A percentile compares a stretch with the other conserved stretches of the same genome.
Conservation (phyloP, 169 alveolate genomes). For the Eimeria necatrix region DNA sequence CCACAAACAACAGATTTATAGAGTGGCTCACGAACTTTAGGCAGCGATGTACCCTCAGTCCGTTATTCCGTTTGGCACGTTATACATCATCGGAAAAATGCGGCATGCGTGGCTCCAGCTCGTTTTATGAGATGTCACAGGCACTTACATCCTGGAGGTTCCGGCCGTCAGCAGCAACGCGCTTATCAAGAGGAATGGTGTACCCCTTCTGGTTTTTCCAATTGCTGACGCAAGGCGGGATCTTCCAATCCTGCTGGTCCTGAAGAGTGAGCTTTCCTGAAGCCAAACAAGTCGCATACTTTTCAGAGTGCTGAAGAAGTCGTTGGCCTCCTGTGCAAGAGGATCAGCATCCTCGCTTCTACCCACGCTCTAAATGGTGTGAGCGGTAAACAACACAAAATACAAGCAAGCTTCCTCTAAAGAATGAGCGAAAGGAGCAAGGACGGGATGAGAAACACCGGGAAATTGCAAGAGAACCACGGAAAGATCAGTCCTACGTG, state of each 20-base stretch:
- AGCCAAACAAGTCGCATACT: slow-evolving; percentile 71
- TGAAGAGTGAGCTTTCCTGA: slow-evolving; percentile 96
- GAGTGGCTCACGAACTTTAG: no score
- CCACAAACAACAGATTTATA: not conserved
- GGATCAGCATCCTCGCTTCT: no score
- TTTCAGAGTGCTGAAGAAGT: not conserved
- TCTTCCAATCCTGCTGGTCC: slow-evolving; percentile 98
- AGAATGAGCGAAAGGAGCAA: not conserved
- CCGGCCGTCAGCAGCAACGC: slow-evolving; percentile 98
- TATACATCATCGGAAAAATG: no score
- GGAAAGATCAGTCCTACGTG: slow-evolving; percentile 28
- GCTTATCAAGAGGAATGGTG: slow-evolving; percentile 98
- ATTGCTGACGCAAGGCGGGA: slow-evolving; percentile 98
- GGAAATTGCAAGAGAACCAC: not conserved
- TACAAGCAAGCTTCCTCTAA: not conserved
- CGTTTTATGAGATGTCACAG: no score
- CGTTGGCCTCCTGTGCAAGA: no score
- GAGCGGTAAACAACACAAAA: not conserved
- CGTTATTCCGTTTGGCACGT: no score
- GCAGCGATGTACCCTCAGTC: no score
- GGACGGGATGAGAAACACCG: not conserved
- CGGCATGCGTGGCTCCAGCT: no score
- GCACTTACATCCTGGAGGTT: slow-evolving; percentile 91
- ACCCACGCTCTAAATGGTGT: not conserved
- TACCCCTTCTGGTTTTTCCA: slow-evolving; percentile 99